Evolutionary conservation across 768 basidiomycete genomes (phyloP).

Genomic region (Tulasnella calospora): DNA sequence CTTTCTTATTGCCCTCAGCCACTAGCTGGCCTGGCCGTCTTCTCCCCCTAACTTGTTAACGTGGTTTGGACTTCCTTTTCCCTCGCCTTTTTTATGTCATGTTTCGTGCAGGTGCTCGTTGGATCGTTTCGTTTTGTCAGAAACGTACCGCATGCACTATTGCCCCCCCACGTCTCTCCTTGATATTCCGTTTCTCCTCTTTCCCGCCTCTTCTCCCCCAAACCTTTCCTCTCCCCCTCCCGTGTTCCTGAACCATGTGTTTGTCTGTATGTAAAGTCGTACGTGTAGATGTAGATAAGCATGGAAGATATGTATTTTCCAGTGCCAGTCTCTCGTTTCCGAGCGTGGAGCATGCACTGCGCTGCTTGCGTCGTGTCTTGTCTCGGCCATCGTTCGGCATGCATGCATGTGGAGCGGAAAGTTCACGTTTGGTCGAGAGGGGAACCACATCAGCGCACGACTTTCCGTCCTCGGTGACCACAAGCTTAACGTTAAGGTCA

Average conservation of each 20-base stretch:
- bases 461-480: background rate
- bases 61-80: background rate
- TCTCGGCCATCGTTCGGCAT: background rate
- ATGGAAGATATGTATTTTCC: background rate
- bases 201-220: background rate
- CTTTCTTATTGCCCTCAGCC: constrained; percentile 11
- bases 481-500: background rate
- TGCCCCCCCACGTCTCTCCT: background rate
- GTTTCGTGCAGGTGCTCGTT: background rate
- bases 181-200: background rate
- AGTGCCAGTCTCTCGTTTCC: background rate
- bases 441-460: background rate
- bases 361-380: background rate
- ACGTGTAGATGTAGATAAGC: constrained; percentile 9
- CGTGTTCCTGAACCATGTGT: background rate
- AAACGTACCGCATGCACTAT: background rate
- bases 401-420: background rate
- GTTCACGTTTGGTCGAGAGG: constrained; percentile 6
- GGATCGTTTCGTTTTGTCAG: background rate
- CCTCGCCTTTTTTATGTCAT: background rate
- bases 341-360: background rate
- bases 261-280: background rate
- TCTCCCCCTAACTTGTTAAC: background rate
- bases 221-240: background rate
- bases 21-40: constrained; percentile 9